phyloP scores from a whole-genome alignment of 805 yeast species.

The Candida adriatica region DNA sequence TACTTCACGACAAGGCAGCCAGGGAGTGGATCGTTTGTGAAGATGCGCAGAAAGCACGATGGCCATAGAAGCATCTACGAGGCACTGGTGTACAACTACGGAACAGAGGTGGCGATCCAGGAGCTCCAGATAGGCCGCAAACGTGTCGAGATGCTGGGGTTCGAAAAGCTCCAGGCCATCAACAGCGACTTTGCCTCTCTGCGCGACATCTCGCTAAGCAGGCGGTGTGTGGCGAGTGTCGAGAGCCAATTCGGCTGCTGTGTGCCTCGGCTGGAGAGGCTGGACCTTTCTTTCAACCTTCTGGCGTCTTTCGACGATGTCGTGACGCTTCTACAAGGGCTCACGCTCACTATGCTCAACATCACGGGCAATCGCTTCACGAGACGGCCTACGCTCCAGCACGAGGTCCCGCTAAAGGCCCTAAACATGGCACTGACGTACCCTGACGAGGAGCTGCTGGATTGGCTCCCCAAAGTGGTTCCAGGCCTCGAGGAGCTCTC shows the following conservation, averaged over 20 bases:
- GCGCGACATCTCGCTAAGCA: slow-evolving; percentile 42
- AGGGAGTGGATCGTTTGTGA: slow-evolving; percentile 60
- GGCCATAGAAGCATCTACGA: slow-evolving; percentile 29
- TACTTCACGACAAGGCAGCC: slow-evolving; percentile 41
- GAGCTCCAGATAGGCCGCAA: slow-evolving; percentile 49
- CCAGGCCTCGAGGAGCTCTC: slow-evolving; percentile 29
- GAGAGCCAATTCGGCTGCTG: slow-evolving; percentile 9
- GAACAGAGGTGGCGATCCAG: slow-evolving; percentile 25
- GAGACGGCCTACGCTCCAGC: background rate
- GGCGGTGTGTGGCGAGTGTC: slow-evolving; percentile 27
- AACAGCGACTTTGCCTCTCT: slow-evolving; percentile 42
- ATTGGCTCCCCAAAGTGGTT: slow-evolving; percentile 22
- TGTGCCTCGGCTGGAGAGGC: slow-evolving; percentile 26
- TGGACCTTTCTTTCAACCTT: slow-evolving; percentile 60
- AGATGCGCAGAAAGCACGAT: slow-evolving; percentile 33
- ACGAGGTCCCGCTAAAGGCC: slow-evolving; percentile 2
- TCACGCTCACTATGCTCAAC: slow-evolving; percentile 36
- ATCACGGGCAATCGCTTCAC: slow-evolving; percentile 48
- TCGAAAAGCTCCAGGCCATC: slow-evolving; percentile 43
- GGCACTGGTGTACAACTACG: slow-evolving; percentile 48
- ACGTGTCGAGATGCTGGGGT: slow-evolving; percentile 56
- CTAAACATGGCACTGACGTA: slow-evolving; percentile 22
- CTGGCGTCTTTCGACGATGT: slow-evolving; percentile 36
- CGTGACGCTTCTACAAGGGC: slow-evolving; percentile 27
- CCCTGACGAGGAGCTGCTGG: slow-evolving; percentile 5